A percentile compares a stretch with the other conserved stretches of the same genome.
phyloP scores from a whole-genome alignment of 148 eudicot species.

The Chenopodium album region DNA sequence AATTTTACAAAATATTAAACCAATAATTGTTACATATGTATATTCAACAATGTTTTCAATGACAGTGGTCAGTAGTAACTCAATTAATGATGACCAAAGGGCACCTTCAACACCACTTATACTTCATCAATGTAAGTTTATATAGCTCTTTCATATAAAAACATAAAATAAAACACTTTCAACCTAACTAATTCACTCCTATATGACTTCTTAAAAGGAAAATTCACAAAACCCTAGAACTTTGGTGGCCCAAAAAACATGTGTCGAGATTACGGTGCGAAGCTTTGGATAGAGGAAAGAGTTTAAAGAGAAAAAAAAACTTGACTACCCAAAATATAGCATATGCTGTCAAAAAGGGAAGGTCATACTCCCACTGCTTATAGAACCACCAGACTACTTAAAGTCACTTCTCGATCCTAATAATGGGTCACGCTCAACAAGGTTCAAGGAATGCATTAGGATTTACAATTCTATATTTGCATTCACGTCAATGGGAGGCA shows the following conservation, averaged over 20 bases:
- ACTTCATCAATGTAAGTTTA: too few relatives aligned
- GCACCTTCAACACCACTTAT: too few relatives aligned
- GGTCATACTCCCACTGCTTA: not conserved
- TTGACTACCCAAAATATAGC: not conserved
- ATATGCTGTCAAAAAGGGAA: slow-evolving; percentile 28
- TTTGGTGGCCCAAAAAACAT: not conserved
- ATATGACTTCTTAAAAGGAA: not conserved
- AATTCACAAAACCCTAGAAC: not conserved
- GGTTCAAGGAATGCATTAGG: slow-evolving; percentile 10
- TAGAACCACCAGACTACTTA: not conserved
- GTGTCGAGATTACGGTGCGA: not conserved
- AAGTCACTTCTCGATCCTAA: not conserved
- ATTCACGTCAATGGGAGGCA: not conserved
- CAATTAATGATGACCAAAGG: too few relatives aligned
- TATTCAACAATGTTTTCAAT: too few relatives aligned
- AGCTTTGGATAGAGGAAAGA: not conserved
- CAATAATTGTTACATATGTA: too few relatives aligned
- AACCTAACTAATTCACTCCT: too few relatives aligned
- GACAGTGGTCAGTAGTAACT: too few relatives aligned
- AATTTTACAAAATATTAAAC: too few relatives aligned
- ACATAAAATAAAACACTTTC: too few relatives aligned
- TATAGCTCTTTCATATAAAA: too few relatives aligned
- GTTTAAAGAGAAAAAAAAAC: not conserved
- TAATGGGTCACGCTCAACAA: not conserved
- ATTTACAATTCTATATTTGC: slow-evolving; percentile 27